Base-by-base conservation (phyloP, 257 asterid species). In the Scutellaria baicalensis region DNA sequence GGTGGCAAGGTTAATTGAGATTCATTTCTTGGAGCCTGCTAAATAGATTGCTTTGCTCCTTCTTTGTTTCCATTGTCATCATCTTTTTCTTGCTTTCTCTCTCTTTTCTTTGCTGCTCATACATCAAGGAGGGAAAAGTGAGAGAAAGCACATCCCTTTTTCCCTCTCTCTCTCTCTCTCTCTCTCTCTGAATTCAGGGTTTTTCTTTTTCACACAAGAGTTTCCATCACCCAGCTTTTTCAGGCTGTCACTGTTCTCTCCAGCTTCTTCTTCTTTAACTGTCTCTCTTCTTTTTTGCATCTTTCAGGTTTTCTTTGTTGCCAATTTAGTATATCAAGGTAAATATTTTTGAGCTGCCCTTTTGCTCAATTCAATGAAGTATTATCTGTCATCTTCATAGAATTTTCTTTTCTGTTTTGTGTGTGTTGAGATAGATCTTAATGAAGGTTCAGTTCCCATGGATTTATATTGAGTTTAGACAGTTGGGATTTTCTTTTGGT, bases 391-490 rank as follows among this genome's bases (percentile, higher is more conserved):
- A 58, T 71, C 71, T 73, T 67, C 68, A 60, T 40, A 43, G 23
- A 62, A 55, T n/a, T 57, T 52, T 12, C 31, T 38, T 72, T 60
- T 61, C 13, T 0, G 9, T 33, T 17, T 18, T 8, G 1, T 1
- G 55, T 54, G 70, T 75, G 75, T 80, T 81, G 76, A 84, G 91
- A 82, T 88, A 84, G 91, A 82, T 88, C 89, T 86, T 82, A 36
- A 57, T 64, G 66, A 64, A 59, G 62, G 48, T 44, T 69, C 43
- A 33, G 45, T 21, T 17, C 8, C 9, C 69, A 4, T n/a, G 21
- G 57, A 35, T 16, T 54, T 47, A 23, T 45, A 43, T 5, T 33
- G 72, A 71, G 36, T 65, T 40, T 60, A 17, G 64, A 9, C 9
- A 8, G 31, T 39, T 60, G 23, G 56, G 18, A n/a, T 43, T 57